Percentiles rank a stretch among this genome's conserved stretches.
These are phyloP conservation scores for Penicillium lividum DNA, from an alignment of 495 filamentous ascomycete species.

Conservation along the genomic window DNA sequence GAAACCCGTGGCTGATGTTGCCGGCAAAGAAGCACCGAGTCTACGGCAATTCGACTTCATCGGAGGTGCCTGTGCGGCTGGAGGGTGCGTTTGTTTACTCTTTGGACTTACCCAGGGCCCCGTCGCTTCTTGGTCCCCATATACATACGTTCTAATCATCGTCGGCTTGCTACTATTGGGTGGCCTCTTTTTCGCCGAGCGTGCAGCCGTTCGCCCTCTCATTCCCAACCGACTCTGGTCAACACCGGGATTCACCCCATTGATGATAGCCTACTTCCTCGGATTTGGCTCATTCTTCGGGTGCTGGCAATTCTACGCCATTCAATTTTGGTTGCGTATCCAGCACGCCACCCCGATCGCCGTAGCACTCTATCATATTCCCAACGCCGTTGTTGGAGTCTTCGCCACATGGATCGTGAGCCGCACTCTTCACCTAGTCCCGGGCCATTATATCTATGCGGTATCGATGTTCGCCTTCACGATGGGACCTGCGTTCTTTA, in stretches of 20 bases:
- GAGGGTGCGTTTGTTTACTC: conserved; percentile 32
- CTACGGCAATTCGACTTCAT: conserved; percentile 31
- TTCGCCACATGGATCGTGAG: conserved; percentile 45
- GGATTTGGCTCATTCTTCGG: conserved; percentile 47
- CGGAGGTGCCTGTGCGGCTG: conserved; percentile 25
- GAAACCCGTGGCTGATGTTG: conserved; percentile 25
- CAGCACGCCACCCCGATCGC: conserved; percentile 39
- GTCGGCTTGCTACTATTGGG: conserved; percentile 24
- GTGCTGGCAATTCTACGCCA: conserved; percentile 50
- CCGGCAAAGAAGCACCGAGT: conserved; percentile 22
- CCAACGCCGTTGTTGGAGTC: conserved; percentile 43
- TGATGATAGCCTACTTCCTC: conserved; percentile 47
- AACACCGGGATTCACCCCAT: conserved; percentile 43
- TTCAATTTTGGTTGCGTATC: conserved; percentile 49
- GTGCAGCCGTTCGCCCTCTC: conserved; percentile 23
- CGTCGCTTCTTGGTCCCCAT: conserved; percentile 29
- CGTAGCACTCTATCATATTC: conserved; percentile 43
- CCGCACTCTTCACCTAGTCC: conserved; percentile 41
- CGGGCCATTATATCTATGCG: conserved; percentile 48
- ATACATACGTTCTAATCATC: conserved; percentile 29
- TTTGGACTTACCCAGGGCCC: conserved; percentile 33
- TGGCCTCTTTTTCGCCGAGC: conserved; percentile 29
- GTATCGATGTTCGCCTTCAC: conserved; percentile 33
- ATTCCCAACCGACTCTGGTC: conserved; percentile 32
- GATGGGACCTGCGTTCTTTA: conserved; percentile 32